A percentile compares a stretch with the other conserved stretches of the same genome.
phyloP scores from a whole-genome alignment of 176 grass and related monocot genomes.

The Echinochloa phyllopogon region DNA sequence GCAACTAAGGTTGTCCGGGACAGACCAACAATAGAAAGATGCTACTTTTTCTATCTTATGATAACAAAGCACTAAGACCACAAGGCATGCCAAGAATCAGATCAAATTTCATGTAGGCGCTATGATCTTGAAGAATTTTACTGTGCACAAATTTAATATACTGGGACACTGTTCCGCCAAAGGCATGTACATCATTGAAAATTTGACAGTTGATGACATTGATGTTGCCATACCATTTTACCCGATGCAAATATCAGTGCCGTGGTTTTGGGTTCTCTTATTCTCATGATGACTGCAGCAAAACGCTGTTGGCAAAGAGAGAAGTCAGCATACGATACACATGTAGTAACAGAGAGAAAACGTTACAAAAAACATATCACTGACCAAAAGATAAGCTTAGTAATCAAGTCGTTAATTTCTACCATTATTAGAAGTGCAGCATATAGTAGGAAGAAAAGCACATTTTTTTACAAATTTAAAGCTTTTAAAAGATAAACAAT shows the following conservation, averaged over 20 bases:
- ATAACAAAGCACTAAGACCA: background rate
- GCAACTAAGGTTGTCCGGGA: background rate
- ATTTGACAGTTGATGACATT: background rate
- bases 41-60: background rate
- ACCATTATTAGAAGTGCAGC: background rate
- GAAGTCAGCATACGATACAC: slow-evolving; percentile 25
- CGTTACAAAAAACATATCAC: background rate
- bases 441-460: background rate
- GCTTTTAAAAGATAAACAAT: background rate
- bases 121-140: background rate
- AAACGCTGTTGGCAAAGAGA: slow-evolving; percentile 77
- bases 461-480: background rate
- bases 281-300: slow-evolving; percentile 99
- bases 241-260: slow-evolving; percentile 98
- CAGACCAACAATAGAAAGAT: background rate
- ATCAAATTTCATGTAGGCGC: background rate
- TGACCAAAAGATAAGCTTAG: background rate
- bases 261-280: slow-evolving; percentile 99
- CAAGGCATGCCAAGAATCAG: background rate
- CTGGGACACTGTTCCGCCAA: background rate
- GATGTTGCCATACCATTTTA: slow-evolving; percentile 79
- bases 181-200: background rate
- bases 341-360: background rate
- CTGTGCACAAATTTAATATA: slow-evolving; percentile 4
- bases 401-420: background rate